Conservation (phyloP, 1,284 basidiomycete species). For the Cutaneotrichosporon sp. region DNA sequence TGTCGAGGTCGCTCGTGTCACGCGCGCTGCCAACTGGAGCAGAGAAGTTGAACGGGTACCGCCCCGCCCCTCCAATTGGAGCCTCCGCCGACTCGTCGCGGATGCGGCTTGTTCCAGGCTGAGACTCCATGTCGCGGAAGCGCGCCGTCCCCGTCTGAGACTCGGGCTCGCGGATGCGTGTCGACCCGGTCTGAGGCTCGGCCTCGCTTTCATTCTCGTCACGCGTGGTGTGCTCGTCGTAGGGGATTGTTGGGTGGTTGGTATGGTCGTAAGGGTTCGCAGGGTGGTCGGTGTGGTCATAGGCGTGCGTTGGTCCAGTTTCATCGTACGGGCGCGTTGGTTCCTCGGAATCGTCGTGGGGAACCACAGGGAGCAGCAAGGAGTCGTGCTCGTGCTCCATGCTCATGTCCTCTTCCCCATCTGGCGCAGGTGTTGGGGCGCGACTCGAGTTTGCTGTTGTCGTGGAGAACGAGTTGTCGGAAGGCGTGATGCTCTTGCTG, state of each 20-base stretch:
- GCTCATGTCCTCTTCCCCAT: slow-evolving; percentile 11
- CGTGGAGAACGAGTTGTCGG: slow-evolving; percentile 28
- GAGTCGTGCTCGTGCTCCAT: slow-evolving; percentile 13
- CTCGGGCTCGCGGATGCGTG: neutral
- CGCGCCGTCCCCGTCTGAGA: neutral
- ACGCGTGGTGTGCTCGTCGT: neutral
- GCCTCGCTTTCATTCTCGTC: neutral
- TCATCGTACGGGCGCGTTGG: neutral
- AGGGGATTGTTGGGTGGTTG: neutral
- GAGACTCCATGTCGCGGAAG: neutral
- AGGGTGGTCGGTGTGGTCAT: slow-evolving; percentile 2
- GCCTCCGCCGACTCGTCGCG: neutral
- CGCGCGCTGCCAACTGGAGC: slow-evolving; percentile 54
- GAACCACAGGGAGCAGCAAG: neutral
- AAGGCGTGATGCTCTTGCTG: slow-evolving; percentile 52
- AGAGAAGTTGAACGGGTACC: slow-evolving; percentile 73
- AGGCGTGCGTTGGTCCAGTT: neutral
- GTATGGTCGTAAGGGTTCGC: neutral
- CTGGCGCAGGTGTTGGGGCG: slow-evolving; percentile 5
- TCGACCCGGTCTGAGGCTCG: neutral
- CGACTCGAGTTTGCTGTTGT: slow-evolving; percentile 19
- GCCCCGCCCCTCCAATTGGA: slow-evolving; percentile 18
- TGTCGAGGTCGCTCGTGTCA: neutral
- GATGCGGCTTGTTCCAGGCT: neutral
- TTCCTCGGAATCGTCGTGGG: slow-evolving; percentile 8